Percentiles rank a stretch among this genome's conserved stretches.
These are phyloP conservation scores for Citrus mangshanensis DNA, from an alignment of 345 rosid genomes.

Conservation along the genomic window DNA sequence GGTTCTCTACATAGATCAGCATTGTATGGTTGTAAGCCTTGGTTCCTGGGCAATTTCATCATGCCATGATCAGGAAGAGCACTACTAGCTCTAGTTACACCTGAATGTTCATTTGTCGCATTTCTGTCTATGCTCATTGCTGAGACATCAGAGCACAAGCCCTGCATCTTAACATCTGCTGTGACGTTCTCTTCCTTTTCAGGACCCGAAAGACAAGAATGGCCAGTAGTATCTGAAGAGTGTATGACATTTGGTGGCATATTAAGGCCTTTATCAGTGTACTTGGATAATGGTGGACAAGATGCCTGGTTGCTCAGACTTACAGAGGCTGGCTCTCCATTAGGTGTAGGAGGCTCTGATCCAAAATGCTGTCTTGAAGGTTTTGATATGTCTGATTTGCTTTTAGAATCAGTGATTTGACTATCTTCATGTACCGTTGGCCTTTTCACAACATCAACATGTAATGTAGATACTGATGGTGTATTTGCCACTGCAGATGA, in stretches of 20 bases:
- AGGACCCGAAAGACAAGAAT: conserved; percentile 9
- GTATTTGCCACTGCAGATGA: conserved; percentile 45
- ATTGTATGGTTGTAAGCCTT: conserved; percentile 29
- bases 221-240: conserved; percentile 16
- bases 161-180: conserved; percentile 20
- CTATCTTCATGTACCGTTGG: conserved; percentile 33
- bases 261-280: conserved; percentile 17
- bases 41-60: conserved; percentile 34
- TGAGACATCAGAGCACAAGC: conserved; percentile 30
- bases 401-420: conserved; percentile 21
- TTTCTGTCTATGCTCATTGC: conserved; percentile 36
- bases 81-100: conserved; percentile 23
- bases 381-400: conserved; percentile 32
- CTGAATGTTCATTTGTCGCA: conserved; percentile 32
- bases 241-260: conserved; percentile 19
- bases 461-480: conserved; percentile 30
- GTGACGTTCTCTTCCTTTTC: conserved; percentile 17
- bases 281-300: conserved; percentile 25
- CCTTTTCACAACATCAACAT: conserved; percentile 31
- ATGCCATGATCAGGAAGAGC: conserved; percentile 36
- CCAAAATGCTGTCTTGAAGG: conserved; percentile 29
- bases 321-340: conserved; percentile 22
- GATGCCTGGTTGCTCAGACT: conserved; percentile 25
- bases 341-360: conserved; percentile 30
- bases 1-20: conserved; percentile 31